Evolutionary conservation across 768 basidiomycete species (phyloP).

Genomic region (Auriscalpium vulgare): DNA sequence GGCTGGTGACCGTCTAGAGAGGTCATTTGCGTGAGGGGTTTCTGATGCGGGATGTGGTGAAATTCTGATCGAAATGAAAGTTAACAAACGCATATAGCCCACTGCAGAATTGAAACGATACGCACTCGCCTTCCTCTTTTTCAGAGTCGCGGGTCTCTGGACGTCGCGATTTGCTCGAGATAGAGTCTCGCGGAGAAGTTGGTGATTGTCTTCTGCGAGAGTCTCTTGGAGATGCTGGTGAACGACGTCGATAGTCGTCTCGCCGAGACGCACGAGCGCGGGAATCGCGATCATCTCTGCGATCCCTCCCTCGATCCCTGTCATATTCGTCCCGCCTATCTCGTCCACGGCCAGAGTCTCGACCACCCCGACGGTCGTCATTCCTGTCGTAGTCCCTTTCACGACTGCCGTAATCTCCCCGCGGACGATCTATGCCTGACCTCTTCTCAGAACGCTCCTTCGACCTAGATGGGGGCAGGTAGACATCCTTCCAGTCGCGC

Average conservation of each 20-base stretch:
- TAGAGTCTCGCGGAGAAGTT: conserved; percentile 5
- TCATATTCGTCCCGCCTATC: conserved; percentile 31
- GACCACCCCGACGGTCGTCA: conserved; percentile 16
- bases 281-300: conserved; percentile 7
- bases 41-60: conserved; percentile 40
- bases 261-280: neutral
- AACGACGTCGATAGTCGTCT: conserved; percentile 6
- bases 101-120: conserved; percentile 26
- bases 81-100: conserved; percentile 4
- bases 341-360: conserved; percentile 21
- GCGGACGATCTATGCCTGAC: conserved; percentile 29
- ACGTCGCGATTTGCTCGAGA: conserved; percentile 12
- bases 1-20: neutral
- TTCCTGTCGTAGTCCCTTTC: conserved; percentile 21
- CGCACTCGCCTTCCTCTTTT: conserved; percentile 92
- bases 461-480: conserved; percentile 34
- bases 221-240: neutral
- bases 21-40: conserved; percentile 9
- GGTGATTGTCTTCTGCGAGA: conserved; percentile 9
- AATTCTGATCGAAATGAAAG: conserved; percentile 38
- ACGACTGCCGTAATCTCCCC: conserved; percentile 19
- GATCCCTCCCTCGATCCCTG: conserved; percentile 21
- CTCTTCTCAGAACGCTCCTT: conserved; percentile 25
- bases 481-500: conserved; percentile 65
- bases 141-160: conserved; percentile 38